Percentiles rank a stretch among this genome's conserved stretches.
Conservation (phyloP, 192 early-diverging fungal species). For the Hyaloraphidium curvatum region DNA sequence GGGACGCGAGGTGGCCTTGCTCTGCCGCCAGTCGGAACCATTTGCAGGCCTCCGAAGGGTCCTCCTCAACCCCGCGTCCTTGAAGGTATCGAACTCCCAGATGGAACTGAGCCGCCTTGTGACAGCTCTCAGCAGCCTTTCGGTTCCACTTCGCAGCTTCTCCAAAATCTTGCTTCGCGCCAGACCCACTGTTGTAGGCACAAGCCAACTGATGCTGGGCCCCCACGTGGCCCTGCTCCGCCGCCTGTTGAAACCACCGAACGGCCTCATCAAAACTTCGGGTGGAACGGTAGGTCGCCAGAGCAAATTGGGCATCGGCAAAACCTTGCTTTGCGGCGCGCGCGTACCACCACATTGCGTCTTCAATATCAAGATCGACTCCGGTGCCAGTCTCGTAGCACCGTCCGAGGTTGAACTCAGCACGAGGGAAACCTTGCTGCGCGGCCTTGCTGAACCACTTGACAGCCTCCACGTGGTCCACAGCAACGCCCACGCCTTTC, state of each 20-base stretch:
- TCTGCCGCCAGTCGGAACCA: not conserved
- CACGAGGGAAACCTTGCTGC: constrained; percentile 20
- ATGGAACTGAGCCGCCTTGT: constrained; percentile 30
- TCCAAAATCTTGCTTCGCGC: constrained; percentile 9
- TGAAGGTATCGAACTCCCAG: constrained; percentile 23
- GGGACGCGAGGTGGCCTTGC: not conserved
- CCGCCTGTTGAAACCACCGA: constrained; percentile 20
- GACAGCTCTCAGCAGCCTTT: constrained; percentile 19
- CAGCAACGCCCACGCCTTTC: constrained; percentile 24
- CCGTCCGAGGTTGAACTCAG: constrained; percentile 26
- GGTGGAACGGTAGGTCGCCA: constrained; percentile 23
- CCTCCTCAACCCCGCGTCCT: not conserved
- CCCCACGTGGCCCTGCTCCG: constrained; percentile 23
- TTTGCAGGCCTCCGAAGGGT: not conserved
- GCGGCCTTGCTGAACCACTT: constrained; percentile 22
- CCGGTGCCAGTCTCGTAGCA: constrained; percentile 33
- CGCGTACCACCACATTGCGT: constrained; percentile 21
- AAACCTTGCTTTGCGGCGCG: constrained; percentile 22
- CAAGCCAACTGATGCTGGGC: constrained; percentile 28
- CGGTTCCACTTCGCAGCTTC: constrained; percentile 21
- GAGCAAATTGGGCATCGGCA: constrained; percentile 30
- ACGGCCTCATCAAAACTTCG: constrained; percentile 20
- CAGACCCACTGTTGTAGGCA: constrained; percentile 24
- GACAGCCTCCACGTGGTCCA: constrained; percentile 20
- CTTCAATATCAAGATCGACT: constrained; percentile 6